Evolutionary conservation across 352 stramenopile species (phyloP), one percentile per base, ranked within the genome.

Genomic region (Globisporangium iwayamae): DNA sequence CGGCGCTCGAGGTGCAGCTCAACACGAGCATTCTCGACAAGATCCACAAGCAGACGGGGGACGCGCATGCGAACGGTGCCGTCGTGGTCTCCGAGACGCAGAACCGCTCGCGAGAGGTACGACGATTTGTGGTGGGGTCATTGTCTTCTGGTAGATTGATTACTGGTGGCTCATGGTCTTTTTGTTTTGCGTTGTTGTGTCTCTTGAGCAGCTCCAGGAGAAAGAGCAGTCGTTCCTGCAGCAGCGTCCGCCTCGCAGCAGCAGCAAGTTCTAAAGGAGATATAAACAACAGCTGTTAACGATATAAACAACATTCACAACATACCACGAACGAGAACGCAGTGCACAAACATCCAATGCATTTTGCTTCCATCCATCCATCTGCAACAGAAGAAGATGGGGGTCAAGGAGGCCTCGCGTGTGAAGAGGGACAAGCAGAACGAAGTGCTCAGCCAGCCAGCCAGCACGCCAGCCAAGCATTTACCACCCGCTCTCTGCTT

Each of bases 21-120:
- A 94, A 94, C 53, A 63, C 78, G 43, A 73, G 75, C 60, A 67
- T 94, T 1, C 68, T 94, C 14, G 62, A 86, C 18, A 92, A 92
- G 61, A 89, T 94, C 67, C 77, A 89, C 55, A 69, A 84, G 18
- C 76, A 88, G 50, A 67, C 67, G 22, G 73, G 74, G 0, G 56
- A 16, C 9, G 64, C 62, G 28, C 75, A 85, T 30, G 73, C 62
- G n/a, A 76, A 82, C 38, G 77, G 75, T 3, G 74, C 76, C 11
- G 70, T 73, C 36, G 84, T 94, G 1, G 78, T 89, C 13, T 77
- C 66, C 7, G 81, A 88, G 70, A 94, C 83, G 38, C 81, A 90
- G 68, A 73, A 87, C 54, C 81, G 85, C 60, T 94, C 85, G 18
- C 69, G 79, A 67, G 79, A 94, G 76, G 80, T 93, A 45, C 13